These are phyloP conservation scores for Neurospora tetraspora DNA, from an alignment of 495 filamentous ascomycete species.

Conservation along the genomic window DNA sequence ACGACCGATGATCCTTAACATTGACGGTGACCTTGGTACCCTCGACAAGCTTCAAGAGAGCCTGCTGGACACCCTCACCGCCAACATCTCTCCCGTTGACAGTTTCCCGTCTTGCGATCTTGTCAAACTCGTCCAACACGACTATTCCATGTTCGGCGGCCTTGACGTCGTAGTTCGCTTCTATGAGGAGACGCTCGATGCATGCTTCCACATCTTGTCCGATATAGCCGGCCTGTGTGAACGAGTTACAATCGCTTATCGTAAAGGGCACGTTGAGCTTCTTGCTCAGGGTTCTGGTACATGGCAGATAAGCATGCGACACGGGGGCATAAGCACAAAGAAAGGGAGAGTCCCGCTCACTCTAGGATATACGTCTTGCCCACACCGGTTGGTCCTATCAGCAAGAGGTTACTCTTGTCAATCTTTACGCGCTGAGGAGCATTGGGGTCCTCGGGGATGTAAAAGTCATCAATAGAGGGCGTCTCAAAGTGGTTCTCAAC, in stretches of 20 bases:
- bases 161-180: conserved; percentile 80
- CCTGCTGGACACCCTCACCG: conserved; percentile 93
- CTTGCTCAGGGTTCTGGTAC: conserved; percentile 37
- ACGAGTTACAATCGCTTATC: conserved; percentile 94
- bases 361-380: conserved; percentile 95
- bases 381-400: conserved; percentile 89
- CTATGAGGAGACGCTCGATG: conserved; percentile 79
- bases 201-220: conserved; percentile 92
- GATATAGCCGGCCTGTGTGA: conserved; percentile 96
- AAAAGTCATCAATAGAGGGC: conserved; percentile 20
- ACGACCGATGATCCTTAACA: conserved; percentile 65
- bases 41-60: conserved; percentile 89
- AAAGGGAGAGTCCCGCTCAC: conserved; percentile 18
- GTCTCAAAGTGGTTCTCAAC: conserved; percentile 8
- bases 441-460: conserved; percentile 30
- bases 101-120: conserved; percentile 59
- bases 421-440: conserved; percentile 60
- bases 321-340: background rate
- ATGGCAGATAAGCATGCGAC: conserved; percentile 3
- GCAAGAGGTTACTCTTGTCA: conserved; percentile 91
- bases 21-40: conserved; percentile 86
- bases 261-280: conserved; percentile 86
- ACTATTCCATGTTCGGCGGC: conserved; percentile 88
- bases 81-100: conserved; percentile 65
- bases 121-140: conserved; percentile 93